A percentile compares a stretch with the other conserved stretches of the same genome.
Evolutionary conservation across 208 protist species (phyloP).

Genomic region (Naegleria lovaniensis): DNA sequence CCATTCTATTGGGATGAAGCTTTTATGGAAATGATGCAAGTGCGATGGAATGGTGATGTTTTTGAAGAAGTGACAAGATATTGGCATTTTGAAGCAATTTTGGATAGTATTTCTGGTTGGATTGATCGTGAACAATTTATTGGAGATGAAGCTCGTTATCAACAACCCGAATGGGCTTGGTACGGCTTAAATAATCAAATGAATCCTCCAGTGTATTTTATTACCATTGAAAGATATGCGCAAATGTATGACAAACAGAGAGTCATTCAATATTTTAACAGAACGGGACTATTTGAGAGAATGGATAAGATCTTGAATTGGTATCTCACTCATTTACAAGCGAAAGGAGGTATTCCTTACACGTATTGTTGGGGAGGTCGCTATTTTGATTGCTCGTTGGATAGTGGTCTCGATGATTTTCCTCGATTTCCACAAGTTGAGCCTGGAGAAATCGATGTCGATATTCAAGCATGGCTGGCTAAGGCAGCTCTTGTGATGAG

Average conservation of each 20-base stretch:
- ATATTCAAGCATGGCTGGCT: background rate
- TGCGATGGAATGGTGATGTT: background rate
- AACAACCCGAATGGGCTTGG: background rate
- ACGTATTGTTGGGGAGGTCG: background rate
- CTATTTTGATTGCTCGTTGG: background rate
- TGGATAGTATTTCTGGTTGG: background rate
- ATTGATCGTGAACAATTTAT: conserved; percentile 1
- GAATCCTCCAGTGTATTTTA: background rate
- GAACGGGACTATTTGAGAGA: background rate
- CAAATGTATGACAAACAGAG: background rate
- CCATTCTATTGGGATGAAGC: conserved; percentile 9
- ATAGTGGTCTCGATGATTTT: background rate
- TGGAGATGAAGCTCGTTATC: background rate
- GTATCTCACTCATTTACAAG: background rate
- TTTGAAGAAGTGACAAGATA: background rate
- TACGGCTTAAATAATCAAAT: conserved; percentile 3
- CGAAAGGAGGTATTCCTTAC: background rate
- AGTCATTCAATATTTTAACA: background rate
- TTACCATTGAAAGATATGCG: background rate
- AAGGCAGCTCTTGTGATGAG: background rate
- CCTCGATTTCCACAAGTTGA: background rate
- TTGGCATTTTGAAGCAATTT: background rate
- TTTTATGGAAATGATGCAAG: background rate
- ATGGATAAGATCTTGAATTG: background rate
- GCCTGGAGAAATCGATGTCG: background rate